These are phyloP conservation scores for Drechslerella coelobrocha DNA, from an alignment of 2,329 filamentous ascomycete genomes.

Conservation along the genomic window DNA sequence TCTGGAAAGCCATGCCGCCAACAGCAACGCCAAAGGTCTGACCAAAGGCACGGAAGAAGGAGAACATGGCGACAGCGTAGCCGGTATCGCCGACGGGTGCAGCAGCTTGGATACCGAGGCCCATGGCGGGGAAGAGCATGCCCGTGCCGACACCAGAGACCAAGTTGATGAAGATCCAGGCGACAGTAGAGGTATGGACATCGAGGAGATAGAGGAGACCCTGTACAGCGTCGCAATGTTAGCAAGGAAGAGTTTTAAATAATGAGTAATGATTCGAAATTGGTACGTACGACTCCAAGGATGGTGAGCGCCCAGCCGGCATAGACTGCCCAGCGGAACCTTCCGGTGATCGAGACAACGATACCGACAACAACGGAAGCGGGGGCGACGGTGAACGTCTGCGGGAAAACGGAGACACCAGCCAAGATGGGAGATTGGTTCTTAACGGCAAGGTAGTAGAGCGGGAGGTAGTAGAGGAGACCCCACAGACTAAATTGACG, in stretches of 20 bases:
- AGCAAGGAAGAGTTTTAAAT: not conserved
- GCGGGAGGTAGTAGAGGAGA: slow-evolving; percentile 65
- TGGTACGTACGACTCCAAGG: slow-evolving; percentile 60
- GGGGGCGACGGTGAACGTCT: slow-evolving; percentile 70
- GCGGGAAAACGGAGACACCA: slow-evolving; percentile 66
- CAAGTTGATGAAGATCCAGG: slow-evolving; percentile 69
- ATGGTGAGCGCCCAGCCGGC: slow-evolving; percentile 68
- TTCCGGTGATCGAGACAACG: slow-evolving; percentile 64
- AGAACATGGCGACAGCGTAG: slow-evolving; percentile 70
- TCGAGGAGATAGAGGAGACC: slow-evolving; percentile 65
- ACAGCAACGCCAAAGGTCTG: slow-evolving; percentile 72
- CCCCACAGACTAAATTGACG: slow-evolving; percentile 60
- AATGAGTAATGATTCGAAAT: not conserved
- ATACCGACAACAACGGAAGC: slow-evolving; percentile 66
- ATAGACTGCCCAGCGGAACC: slow-evolving; percentile 69
- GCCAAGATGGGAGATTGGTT: slow-evolving; percentile 64
- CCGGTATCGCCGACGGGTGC: slow-evolving; percentile 66
- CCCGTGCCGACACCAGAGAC: slow-evolving; percentile 69
- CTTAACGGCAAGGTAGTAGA: slow-evolving; percentile 65
- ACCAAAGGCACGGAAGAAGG: slow-evolving; percentile 71
- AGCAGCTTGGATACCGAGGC: slow-evolving; percentile 69
- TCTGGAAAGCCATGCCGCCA: slow-evolving; percentile 74
- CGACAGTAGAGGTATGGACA: slow-evolving; percentile 62
- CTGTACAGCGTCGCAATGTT: slow-evolving; percentile 10
- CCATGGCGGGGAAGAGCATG: slow-evolving; percentile 70